Conservation (phyloP, 2,329 filamentous ascomycete species). For the Tolypocladium nubicola region DNA sequence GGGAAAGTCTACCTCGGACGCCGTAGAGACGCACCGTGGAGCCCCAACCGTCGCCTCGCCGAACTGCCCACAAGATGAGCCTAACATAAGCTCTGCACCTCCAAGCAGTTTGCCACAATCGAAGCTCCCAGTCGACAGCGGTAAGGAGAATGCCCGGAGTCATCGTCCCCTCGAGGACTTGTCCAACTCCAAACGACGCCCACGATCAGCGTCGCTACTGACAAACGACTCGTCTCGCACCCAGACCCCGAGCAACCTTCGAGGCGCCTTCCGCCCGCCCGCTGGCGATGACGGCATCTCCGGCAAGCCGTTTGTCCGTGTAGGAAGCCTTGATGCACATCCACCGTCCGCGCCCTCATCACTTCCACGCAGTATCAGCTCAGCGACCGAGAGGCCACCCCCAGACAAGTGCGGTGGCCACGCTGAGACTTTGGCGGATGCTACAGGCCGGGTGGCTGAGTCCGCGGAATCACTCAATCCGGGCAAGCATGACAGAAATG, state of each 20-base stretch:
- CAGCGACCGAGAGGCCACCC: not conserved
- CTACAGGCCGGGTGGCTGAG: not conserved
- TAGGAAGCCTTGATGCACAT: constrained; percentile 23
- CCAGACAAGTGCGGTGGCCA: not conserved
- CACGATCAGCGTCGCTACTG: constrained; percentile 11
- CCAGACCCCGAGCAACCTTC: constrained; percentile 12
- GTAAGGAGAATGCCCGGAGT: not conserved
- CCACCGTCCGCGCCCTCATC: constrained; percentile 2
- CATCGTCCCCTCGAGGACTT: not conserved
- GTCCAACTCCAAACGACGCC: constrained; percentile 5
- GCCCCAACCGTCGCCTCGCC: constrained; percentile 5
- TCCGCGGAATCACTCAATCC: not conserved
- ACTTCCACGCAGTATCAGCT: not conserved
- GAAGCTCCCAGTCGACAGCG: not conserved
- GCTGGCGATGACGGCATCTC: constrained; percentile 39
- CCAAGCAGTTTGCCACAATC: not conserved
- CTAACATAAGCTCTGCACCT: not conserved
- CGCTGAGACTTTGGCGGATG: not conserved
- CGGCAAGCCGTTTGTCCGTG: constrained; percentile 42
- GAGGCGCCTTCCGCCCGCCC: constrained; percentile 10
- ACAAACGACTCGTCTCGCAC: constrained; percentile 10
- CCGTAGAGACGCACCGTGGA: not conserved
- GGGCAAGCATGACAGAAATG: constrained; percentile 10
- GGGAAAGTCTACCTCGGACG: constrained; percentile 1
- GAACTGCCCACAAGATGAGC: constrained; percentile 4